Evolutionary conservation across 1,139 yeast species (phyloP).

Genomic region (Zygosaccharomyces pseudobailii): DNA sequence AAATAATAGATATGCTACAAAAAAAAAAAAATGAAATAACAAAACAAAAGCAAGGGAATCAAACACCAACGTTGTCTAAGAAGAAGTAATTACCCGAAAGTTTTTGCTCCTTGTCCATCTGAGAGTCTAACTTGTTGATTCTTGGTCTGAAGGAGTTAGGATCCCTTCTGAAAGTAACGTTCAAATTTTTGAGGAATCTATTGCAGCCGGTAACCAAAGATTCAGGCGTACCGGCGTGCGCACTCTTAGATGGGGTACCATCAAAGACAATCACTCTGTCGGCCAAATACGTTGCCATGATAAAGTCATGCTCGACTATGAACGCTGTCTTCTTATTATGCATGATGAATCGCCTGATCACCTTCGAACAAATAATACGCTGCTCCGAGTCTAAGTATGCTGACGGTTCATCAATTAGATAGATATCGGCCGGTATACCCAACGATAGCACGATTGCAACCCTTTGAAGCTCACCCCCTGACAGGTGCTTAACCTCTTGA

Average conservation of each 20-base stretch:
- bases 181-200: slow-evolving; percentile 90
- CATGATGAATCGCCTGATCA: slow-evolving; percentile 90
- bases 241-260: slow-evolving; percentile 83
- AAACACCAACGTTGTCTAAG: slow-evolving; percentile 59
- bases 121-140: slow-evolving; percentile 94
- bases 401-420: slow-evolving; percentile 96
- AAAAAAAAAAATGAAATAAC: slow-evolving; percentile 3
- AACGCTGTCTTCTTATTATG: slow-evolving; percentile 98
- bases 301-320: slow-evolving; percentile 98
- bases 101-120: slow-evolving; percentile 98
- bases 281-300: slow-evolving; percentile 98
- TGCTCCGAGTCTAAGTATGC: slow-evolving; percentile 99
- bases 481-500: slow-evolving; percentile 93
- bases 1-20: slow-evolving; percentile 11
- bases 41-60: slow-evolving; percentile 5
- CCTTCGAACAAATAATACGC: slow-evolving; percentile 98
- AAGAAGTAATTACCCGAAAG: slow-evolving; percentile 88
- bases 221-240: slow-evolving; percentile 84
- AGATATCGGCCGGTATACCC: slow-evolving; percentile 93
- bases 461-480: slow-evolving; percentile 99
- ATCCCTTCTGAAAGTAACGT: slow-evolving; percentile 98
- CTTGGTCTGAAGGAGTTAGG: slow-evolving; percentile 97
- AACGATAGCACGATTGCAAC: slow-evolving; percentile 94
- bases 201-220: slow-evolving; percentile 94
- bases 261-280: slow-evolving; percentile 98